phyloP scores from a whole-genome alignment of 345 rosid genomes.

The Salix arbutifolia region DNA sequence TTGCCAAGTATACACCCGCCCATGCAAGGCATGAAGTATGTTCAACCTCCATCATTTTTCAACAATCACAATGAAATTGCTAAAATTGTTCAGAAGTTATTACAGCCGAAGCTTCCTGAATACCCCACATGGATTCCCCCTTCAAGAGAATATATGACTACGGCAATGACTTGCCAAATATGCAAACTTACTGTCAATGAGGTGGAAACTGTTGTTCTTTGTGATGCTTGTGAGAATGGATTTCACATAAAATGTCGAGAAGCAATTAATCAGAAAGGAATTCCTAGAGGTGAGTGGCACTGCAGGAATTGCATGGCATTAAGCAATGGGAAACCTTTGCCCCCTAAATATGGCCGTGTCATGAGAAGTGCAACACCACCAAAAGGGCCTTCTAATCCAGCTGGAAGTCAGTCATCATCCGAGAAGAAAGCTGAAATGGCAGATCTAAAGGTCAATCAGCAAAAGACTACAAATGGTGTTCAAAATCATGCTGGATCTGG shows the following conservation, averaged over 20 bases:
- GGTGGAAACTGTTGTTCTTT: constrained; percentile 68
- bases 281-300: constrained; percentile 90
- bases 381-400: constrained; percentile 46
- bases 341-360: constrained; percentile 85
- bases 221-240: constrained; percentile 94
- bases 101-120: constrained; percentile 58
- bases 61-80: constrained; percentile 66
- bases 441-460: constrained; percentile 45
- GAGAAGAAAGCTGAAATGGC: constrained; percentile 48
- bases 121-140: constrained; percentile 84
- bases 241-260: constrained; percentile 82
- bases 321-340: constrained; percentile 77
- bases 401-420: constrained; percentile 42
- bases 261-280: constrained; percentile 51
- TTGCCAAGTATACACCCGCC: constrained; percentile 52
- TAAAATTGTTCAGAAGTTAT: constrained; percentile 58
- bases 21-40: constrained; percentile 45
- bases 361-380: constrained; percentile 53
- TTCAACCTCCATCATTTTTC: constrained; percentile 36
- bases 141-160: constrained; percentile 87
- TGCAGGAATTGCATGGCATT: constrained; percentile 67
- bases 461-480: constrained; percentile 31
- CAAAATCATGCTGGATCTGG: constrained; percentile 33
- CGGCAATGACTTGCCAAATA: constrained; percentile 61
- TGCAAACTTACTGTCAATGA: constrained; percentile 64